A percentile compares a stretch with the other conserved stretches of the same genome.
Conservation (phyloP, 2,329 filamentous ascomycete species). For the Cladosporium cucumerinum region DNA sequence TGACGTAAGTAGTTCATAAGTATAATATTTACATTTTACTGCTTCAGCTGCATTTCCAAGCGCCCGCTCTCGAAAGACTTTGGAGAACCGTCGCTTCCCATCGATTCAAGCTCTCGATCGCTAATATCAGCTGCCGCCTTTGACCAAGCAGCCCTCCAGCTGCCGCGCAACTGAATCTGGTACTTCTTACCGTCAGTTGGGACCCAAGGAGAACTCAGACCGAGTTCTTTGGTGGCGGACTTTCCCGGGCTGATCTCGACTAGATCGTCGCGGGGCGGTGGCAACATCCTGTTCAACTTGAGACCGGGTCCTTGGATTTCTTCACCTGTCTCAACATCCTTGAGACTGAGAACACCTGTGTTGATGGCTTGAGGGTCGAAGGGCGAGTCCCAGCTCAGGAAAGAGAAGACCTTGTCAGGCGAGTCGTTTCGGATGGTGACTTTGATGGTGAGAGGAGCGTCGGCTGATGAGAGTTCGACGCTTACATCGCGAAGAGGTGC, state of each 20-base stretch:
- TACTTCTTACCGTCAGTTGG: constrained; percentile 36
- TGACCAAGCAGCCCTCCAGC: constrained; percentile 37
- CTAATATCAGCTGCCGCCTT: constrained; percentile 20
- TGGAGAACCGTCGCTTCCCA: constrained; percentile 17
- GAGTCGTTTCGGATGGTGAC: constrained; percentile 39
- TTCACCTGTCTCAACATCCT: constrained; percentile 28
- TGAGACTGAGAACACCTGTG: constrained; percentile 38
- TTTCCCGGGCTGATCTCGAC: constrained; percentile 36
- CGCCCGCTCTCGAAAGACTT: constrained; percentile 18
- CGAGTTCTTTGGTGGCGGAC: constrained; percentile 35
- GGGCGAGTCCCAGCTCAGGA: constrained; percentile 42
- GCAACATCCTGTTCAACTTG: constrained; percentile 38
- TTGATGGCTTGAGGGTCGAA: constrained; percentile 39
- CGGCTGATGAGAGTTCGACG: constrained; percentile 9
- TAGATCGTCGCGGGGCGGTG: constrained; percentile 36
- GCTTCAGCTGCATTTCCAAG: constrained; percentile 17
- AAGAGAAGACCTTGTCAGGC: constrained; percentile 33
- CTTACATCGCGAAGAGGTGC: not conserved
- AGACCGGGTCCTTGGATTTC: constrained; percentile 32
- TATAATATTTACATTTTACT: not conserved
- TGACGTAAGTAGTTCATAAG: not conserved
- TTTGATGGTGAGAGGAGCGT: constrained; percentile 26
- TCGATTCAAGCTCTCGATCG: constrained; percentile 22
- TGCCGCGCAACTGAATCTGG: constrained; percentile 35
- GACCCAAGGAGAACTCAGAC: constrained; percentile 39